A percentile compares a stretch with the other conserved stretches of the same genome.
phyloP scores from a whole-genome alignment of 192 early-diverging fungal species.

The Coemansia sp. region DNA sequence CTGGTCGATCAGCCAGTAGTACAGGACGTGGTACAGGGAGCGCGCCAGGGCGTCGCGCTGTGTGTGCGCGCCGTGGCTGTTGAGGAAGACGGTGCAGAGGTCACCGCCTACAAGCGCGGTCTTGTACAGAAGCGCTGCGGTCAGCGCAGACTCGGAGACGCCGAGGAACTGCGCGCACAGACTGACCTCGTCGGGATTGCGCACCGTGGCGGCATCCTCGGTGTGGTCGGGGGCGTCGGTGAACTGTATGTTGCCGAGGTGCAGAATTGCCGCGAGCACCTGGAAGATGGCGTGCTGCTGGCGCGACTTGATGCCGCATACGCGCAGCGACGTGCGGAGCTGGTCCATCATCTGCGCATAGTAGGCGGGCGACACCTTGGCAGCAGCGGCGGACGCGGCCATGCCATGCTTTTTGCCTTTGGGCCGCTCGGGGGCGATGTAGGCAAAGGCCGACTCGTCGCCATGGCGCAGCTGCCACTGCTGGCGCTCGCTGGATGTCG shows the following conservation, averaged over 20 bases:
- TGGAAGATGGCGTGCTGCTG: slow-evolving; percentile 78
- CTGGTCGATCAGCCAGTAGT: slow-evolving; percentile 88
- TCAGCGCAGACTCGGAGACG: slow-evolving; percentile 65
- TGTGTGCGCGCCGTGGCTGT: slow-evolving; percentile 65
- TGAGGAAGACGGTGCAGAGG: slow-evolving; percentile 87
- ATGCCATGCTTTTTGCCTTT: no score
- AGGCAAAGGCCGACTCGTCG: slow-evolving; percentile 51
- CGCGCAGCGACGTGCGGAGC: slow-evolving; percentile 58
- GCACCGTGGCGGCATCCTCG: slow-evolving; percentile 71
- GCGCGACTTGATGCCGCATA: slow-evolving; percentile 62
- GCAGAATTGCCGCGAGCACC: slow-evolving; percentile 82
- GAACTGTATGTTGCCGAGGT: slow-evolving; percentile 89
- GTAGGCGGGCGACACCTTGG: slow-evolving; percentile 42
- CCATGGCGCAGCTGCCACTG: slow-evolving; percentile 56
- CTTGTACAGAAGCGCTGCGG: slow-evolving; percentile 73
- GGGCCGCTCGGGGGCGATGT: slow-evolving; percentile 35
- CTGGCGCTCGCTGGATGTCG: slow-evolving; percentile 69
- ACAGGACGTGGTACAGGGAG: slow-evolving; percentile 83
- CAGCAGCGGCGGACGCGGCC: no score
- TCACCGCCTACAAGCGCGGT: slow-evolving; percentile 78
- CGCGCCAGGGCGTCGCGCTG: slow-evolving; percentile 82
- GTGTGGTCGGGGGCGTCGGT: slow-evolving; percentile 55
- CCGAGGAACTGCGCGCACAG: slow-evolving; percentile 72
- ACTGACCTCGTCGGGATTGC: slow-evolving; percentile 69
- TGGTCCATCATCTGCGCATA: slow-evolving; percentile 55